These are phyloP conservation scores for Aspergillus japonicus DNA, from an alignment of 2,329 filamentous ascomycete genomes.

Conservation along the genomic window DNA sequence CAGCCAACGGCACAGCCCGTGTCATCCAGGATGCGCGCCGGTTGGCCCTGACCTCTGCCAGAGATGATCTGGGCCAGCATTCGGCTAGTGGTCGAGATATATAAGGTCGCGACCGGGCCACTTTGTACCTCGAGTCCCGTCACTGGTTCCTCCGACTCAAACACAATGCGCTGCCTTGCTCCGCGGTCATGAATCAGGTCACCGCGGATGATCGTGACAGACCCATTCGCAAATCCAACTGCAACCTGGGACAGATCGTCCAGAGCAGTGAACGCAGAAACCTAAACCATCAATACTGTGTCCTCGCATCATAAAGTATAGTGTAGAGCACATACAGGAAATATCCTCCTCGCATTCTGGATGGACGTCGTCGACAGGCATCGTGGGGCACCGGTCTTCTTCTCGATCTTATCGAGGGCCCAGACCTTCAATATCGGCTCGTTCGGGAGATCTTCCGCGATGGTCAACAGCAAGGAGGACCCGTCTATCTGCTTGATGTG, in stretches of 20 bases:
- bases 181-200: conserved; percentile 94
- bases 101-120: conserved; percentile 70
- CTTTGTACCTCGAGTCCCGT: conserved; percentile 80
- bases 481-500: conserved; percentile 91
- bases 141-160: conserved; percentile 94
- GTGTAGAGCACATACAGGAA: conserved; percentile 62
- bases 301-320: neutral
- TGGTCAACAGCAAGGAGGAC: conserved; percentile 79
- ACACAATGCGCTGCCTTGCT: conserved; percentile 88
- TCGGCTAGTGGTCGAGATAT: conserved; percentile 85
- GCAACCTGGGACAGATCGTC: conserved; percentile 90
- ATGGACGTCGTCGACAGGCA: conserved; percentile 84
- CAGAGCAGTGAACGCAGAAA: conserved; percentile 83
- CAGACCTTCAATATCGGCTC: conserved; percentile 95
- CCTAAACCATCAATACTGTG: conserved; percentile 20
- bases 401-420: conserved; percentile 90
- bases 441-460: conserved; percentile 77
- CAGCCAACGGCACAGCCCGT: conserved; percentile 89
- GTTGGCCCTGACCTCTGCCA: conserved; percentile 83
- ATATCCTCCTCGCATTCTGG: conserved; percentile 86
- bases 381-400: conserved; percentile 85
- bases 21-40: conserved; percentile 85
- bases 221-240: conserved; percentile 92
- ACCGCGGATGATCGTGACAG: conserved; percentile 88
- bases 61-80: conserved; percentile 85